Conservation (phyloP, 805 yeast species). For the Candida xyloterini region DNA sequence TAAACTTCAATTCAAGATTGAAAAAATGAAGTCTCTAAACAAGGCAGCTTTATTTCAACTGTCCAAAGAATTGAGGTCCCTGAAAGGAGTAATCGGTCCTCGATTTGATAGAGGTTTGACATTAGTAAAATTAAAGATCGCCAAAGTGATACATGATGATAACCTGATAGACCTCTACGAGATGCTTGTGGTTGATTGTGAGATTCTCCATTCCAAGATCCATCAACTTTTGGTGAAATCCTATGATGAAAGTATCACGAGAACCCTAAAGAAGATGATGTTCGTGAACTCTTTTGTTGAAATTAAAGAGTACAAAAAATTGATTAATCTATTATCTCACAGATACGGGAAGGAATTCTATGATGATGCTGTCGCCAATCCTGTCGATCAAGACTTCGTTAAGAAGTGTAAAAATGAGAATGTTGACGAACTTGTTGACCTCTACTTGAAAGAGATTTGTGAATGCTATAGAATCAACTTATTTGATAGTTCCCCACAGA, state of each 20-base stretch:
- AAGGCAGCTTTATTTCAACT: slow-evolving; percentile 22
- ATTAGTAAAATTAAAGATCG: slow-evolving; percentile 19
- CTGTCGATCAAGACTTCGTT: slow-evolving; percentile 18
- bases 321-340: slow-evolving; percentile 20
- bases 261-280: slow-evolving; percentile 19
- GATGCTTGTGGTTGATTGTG: slow-evolving; percentile 23
- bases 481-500: slow-evolving; percentile 14
- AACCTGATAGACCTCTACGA: slow-evolving; percentile 25
- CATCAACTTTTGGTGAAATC: slow-evolving; percentile 15
- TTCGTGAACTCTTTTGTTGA: slow-evolving; percentile 20
- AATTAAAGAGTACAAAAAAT: slow-evolving; percentile 25
- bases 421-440: slow-evolving; percentile 25
- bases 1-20: slow-evolving; percentile 26
- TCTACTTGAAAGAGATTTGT: slow-evolving; percentile 29
- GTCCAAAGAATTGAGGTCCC: slow-evolving; percentile 20
- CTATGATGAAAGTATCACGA: slow-evolving; percentile 18
- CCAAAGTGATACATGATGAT: slow-evolving; percentile 25
- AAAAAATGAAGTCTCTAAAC: slow-evolving; percentile 26
- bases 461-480: slow-evolving; percentile 30
- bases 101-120: slow-evolving; percentile 25
- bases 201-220: slow-evolving; percentile 23
- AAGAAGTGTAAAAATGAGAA: slow-evolving; percentile 29
- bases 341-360: slow-evolving; percentile 26
- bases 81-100: slow-evolving; percentile 11
- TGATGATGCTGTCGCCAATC: slow-evolving; percentile 17